Evolutionary conservation across 2,329 filamentous ascomycete species (phyloP), one percentile per base, ranked within the genome.

Genomic region (Talaromyces rugulosus): DNA sequence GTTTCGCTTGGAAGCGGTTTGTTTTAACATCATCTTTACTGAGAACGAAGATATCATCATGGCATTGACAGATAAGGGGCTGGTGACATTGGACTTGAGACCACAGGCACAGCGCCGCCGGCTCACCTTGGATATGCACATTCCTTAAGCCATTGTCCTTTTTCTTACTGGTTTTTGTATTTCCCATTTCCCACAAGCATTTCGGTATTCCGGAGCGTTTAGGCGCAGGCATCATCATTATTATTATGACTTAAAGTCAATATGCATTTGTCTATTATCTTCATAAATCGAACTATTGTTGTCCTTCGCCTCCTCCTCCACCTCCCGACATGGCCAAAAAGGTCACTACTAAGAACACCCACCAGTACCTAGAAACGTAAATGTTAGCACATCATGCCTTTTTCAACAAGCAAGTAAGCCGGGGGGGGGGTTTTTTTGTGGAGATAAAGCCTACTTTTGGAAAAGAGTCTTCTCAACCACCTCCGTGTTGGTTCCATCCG

Each of bases 391-490:
- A n/a, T 7, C 18, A n/a, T 27, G 5, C 54, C 56, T 63, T 12
- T 12, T 50, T 42, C 8, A 47, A 18, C 36, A 18, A 47, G 44
- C 16, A 60, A 7, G 0, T 27, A 55, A 47, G 42, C n/a, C 14
- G 14, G 18, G n/a, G 42, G 42, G 42, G 18, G 36, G 31, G 3
- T 36, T 16, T n/a, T n/a, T n/a, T n/a, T n/a, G n/a, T 36, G 12
- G 34, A 5, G 11, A 36, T 36, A 30, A 42, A 16, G 70, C 76
- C 66, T 68, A 78, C 76, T 74, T 79, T 62, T 80, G 77, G 53
- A 80, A 72, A 59, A 81, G 71, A 8, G 74, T 73, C 68, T 80
- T 81, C 67, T 80, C 78, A 28, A 66, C 64, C 61, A 76, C 73
- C 56, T 78, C 74, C 4, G 74, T 64, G 63, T 69, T 73, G 40